Percentiles rank a stretch among this genome's conserved stretches.
phyloP scores from a whole-genome alignment of 129 eudicot species.

The Solidago caesia region DNA sequence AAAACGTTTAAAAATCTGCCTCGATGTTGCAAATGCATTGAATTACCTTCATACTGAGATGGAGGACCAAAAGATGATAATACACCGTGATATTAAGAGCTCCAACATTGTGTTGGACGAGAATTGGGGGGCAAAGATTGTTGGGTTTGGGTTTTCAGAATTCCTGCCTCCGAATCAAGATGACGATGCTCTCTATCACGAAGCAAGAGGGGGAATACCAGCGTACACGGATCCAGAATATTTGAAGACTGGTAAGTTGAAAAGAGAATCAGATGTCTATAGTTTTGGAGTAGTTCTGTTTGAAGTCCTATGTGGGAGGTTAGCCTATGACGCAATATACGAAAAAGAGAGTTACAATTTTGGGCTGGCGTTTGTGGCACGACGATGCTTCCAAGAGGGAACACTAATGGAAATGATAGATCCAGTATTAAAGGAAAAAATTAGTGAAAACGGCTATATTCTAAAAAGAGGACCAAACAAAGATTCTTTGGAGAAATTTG shows the following conservation, averaged over 20 bases:
- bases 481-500: neutral
- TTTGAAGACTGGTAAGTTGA: neutral
- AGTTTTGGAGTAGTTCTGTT: neutral
- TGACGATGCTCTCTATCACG: neutral
- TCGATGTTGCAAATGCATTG: too few species aligned
- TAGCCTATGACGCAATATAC: neutral
- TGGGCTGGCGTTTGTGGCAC: neutral
- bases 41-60: too few species aligned
- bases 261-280: neutral
- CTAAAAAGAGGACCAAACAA: neutral
- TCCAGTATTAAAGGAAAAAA: neutral
- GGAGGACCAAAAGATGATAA: too few species aligned
- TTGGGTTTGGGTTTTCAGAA: too few species aligned
- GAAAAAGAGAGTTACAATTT: neutral
- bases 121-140: too few species aligned
- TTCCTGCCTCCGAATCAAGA: neutral
- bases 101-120: too few species aligned
- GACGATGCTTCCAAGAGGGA: neutral
- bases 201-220: rapidly evolving
- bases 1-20: too few species aligned
- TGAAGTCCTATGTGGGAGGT: neutral
- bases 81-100: too few species aligned
- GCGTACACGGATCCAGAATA: neutral
- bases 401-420: neutral
- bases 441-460: too few species aligned